Evolutionary conservation across 495 filamentous ascomycete species (phyloP), one percentile per base, ranked within the genome.

Genomic region (Podospora pseudopauciseta): DNA sequence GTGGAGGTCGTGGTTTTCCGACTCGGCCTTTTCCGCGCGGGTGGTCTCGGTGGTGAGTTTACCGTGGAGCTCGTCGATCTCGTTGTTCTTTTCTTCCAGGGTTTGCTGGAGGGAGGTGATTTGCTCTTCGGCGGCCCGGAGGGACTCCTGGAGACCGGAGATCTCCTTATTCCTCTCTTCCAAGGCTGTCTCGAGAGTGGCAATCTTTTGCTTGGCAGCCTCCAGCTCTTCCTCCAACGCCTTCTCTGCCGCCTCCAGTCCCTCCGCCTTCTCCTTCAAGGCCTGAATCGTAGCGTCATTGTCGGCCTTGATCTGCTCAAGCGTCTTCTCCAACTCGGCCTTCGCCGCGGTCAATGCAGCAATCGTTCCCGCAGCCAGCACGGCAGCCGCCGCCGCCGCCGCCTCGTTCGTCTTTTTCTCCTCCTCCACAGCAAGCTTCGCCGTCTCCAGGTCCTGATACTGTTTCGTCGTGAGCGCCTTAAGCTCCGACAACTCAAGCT

Each of bases 1-100:
- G 55, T 76, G 73, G 15, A 79, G 73, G n/a, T 76, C 73, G 4
- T 73, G 68, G 32, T 69, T 70, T 6, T 73, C 72, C 6, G 74
- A 69, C 34, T 71, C 73, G 6, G 75, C 75, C 19, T 54, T 72
- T 60, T 77, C 71, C 15, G 75, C 75, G 6, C 75, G 67, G 57
- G 62, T 65, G 3, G 54, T 65, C 67, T 77, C 75, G 32, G 68
- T 63, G 13, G 55, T 73, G 60, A 77, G 72, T 63, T 74, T 72
- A 58, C 26, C 55, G 55, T 72, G 74, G 2, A 77, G 72, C 28
- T 72, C 66, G 55, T 77, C 76, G 19, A 74, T 70, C 70, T 74
- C 67, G 27, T 16, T 66, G 61, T 66, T 74, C 66, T 73, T 71
- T n/a, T 78, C 76, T n/a, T 74, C 73, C 0, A 77, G 61, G 0